Percentiles rank a stretch among this genome's conserved stretches.
Conservation (phyloP, 129 eudicot species). For the Calendula officinalis region DNA sequence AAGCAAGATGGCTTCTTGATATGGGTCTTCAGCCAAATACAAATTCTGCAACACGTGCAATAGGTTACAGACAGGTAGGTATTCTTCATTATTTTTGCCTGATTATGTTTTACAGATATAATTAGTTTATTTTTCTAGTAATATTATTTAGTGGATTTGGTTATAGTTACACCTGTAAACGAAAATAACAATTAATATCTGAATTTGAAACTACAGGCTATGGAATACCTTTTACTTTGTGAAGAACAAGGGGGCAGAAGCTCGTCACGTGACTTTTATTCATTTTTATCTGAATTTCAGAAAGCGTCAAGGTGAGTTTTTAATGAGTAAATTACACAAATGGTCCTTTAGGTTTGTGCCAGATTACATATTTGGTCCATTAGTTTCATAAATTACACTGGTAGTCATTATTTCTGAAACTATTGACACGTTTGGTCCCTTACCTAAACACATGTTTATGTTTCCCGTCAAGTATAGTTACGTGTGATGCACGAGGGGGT, state of each 20-base stretch:
- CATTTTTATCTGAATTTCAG: conserved; percentile 75
- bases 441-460: too few species aligned
- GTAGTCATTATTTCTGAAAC: too few species aligned
- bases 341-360: not conserved
- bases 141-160: not conserved
- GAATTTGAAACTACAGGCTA: conserved; percentile 50
- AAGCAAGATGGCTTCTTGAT: conserved; percentile 93
- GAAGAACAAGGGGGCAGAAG: conserved; percentile 73
- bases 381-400: too few species aligned
- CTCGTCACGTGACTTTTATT: conserved; percentile 55
- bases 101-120: not conserved
- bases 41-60: conserved; percentile 96
- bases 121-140: not conserved
- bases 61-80: conserved; percentile 90
- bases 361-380: too few species aligned
- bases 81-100: not conserved
- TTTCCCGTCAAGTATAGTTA: too few species aligned
- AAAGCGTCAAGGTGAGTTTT: conserved; percentile 71
- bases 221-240: conserved; percentile 70
- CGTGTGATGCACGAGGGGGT: too few species aligned
- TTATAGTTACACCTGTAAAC: not conserved
- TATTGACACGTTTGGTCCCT: too few species aligned
- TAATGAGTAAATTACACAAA: not conserved
- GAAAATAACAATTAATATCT: not conserved
- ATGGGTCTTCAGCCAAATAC: conserved; percentile 84